Percentiles rank a stretch among this genome's conserved stretches.
Evolutionary conservation across 2,329 filamentous ascomycete genomes (phyloP).

Genomic region (Aspergillus fructus): DNA sequence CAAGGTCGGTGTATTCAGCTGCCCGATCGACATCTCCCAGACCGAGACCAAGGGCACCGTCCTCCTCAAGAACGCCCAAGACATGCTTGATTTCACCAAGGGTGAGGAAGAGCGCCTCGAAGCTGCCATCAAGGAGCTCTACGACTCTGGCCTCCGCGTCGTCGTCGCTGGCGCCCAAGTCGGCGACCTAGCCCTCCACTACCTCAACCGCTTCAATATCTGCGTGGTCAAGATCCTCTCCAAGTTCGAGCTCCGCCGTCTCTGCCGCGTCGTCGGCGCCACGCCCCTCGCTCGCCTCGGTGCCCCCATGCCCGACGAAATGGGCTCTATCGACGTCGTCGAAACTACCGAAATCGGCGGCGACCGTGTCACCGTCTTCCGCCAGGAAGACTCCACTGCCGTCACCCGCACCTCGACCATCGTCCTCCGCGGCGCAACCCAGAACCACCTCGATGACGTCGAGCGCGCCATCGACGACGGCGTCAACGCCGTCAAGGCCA

Average conservation of each 20-base stretch:
- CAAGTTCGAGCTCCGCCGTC: constrained; percentile 92
- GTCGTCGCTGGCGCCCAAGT: constrained; percentile 91
- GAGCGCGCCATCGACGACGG: constrained; percentile 97
- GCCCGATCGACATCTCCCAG: constrained; percentile 90
- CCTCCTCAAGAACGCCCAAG: constrained; percentile 91
- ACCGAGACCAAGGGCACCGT: constrained; percentile 99
- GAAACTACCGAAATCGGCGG: constrained; percentile 98
- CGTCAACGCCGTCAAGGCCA: constrained; percentile 97
- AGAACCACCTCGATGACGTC: constrained; percentile 96
- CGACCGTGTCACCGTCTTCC: constrained; percentile 96
- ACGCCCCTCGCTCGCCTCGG: constrained; percentile 94
- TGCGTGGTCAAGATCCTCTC: constrained; percentile 95
- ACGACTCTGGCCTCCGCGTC: constrained; percentile 90
- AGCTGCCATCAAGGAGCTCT: constrained; percentile 86
- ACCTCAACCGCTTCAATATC: constrained; percentile 95
- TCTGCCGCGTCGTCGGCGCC: constrained; percentile 94
- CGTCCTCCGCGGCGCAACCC: constrained; percentile 90
- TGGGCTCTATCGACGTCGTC: constrained; percentile 90
- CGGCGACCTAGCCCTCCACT: constrained; percentile 93
- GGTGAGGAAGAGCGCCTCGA: constrained; percentile 94
- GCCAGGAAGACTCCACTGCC: constrained; percentile 78
- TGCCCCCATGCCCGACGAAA: constrained; percentile 99
- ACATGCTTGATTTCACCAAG: constrained; percentile 98
- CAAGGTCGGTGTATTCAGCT: constrained; percentile 96
- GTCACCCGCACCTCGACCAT: constrained; percentile 90